Conservation (phyloP, 208 protist species). For the Crithidia bombi region DNA sequence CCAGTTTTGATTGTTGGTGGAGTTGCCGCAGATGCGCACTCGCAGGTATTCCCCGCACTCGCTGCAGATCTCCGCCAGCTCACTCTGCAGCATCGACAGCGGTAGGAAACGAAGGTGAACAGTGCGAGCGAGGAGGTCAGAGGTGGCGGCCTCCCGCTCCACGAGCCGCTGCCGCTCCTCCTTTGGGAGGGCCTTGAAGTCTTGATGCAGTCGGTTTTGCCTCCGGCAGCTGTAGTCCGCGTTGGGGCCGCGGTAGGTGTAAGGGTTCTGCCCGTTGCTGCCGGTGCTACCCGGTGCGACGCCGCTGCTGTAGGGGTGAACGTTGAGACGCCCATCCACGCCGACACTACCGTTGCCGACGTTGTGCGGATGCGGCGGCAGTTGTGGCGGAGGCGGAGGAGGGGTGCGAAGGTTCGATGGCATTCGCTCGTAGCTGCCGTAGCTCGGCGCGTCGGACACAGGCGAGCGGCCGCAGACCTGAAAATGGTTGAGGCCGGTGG, state of each 20-base stretch:
- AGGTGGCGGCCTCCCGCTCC: constrained; percentile 46
- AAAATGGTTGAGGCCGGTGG: not conserved
- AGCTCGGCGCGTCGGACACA: constrained; percentile 14
- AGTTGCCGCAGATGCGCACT: constrained; percentile 72
- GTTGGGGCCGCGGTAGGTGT: constrained; percentile 45
- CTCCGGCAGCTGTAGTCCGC: constrained; percentile 29
- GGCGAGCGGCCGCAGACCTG: constrained; percentile 9
- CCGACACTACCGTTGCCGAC: not conserved
- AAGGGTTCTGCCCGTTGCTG: constrained; percentile 19
- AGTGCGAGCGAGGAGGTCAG: constrained; percentile 64
- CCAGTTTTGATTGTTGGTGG: constrained; percentile 56
- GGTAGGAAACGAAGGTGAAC: constrained; percentile 76
- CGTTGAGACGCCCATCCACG: constrained; percentile 7
- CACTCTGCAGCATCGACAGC: constrained; percentile 58
- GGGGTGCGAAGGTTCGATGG: constrained; percentile 7
- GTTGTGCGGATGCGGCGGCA: not conserved
- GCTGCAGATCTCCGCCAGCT: constrained; percentile 59
- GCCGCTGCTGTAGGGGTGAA: not conserved
- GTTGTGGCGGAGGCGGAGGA: constrained; percentile 11
- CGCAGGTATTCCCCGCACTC: constrained; percentile 70
- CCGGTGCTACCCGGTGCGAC: not conserved
- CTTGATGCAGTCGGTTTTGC: constrained; percentile 50
- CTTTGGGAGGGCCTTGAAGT: constrained; percentile 74
- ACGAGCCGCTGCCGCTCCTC: constrained; percentile 52
- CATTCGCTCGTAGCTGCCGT: constrained; percentile 12